These are phyloP conservation scores for Lotmaria passim DNA, from an alignment of 208 protist genomes.

Conservation along the genomic window DNA sequence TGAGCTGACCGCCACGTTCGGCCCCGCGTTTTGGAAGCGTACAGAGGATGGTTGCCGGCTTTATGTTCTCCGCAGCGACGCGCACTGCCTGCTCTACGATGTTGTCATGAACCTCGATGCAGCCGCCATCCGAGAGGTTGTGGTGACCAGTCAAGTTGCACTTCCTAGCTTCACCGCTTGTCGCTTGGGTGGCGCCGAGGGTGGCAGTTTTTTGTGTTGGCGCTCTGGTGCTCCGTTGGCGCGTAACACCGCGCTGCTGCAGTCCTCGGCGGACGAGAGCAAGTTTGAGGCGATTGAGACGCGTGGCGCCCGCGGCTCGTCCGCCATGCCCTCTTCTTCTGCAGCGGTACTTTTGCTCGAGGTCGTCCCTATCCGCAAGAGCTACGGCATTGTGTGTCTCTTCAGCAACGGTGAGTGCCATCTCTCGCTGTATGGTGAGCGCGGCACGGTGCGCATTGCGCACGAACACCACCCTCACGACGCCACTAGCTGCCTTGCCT, in stretches of 20 bases:
- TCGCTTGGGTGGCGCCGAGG: conserved; percentile 16
- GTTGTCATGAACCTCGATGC: conserved; percentile 22
- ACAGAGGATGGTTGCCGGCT: conserved; percentile 19
- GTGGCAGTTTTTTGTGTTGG: conserved; percentile 29
- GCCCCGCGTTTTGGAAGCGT: conserved; percentile 28
- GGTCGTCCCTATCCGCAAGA: conserved; percentile 26
- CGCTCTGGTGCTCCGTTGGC: conserved; percentile 4
- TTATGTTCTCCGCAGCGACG: conserved; percentile 32
- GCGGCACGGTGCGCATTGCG: conserved; percentile 30
- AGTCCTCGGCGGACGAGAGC: conserved; percentile 14
- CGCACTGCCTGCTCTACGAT: conserved; percentile 36
- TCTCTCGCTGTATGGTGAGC: conserved; percentile 24
- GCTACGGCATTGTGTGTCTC: conserved; percentile 37
- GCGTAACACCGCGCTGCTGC: conserved; percentile 21
- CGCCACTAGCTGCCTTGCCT: conserved; percentile 44
- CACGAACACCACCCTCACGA: conserved; percentile 40
- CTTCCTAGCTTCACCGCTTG: conserved; percentile 20
- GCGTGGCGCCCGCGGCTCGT: not conserved
- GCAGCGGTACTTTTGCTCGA: conserved; percentile 32
- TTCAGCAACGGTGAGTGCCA: conserved; percentile 44
- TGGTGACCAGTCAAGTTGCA: conserved; percentile 19
- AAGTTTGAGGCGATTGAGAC: conserved; percentile 18
- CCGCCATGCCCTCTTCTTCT: not conserved
- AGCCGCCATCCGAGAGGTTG: conserved; percentile 16
- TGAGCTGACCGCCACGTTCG: conserved; percentile 34